Evolutionary conservation across 2,329 filamentous ascomycete genomes (phyloP), one percentile per base, ranked within the genome.

Genomic region (Fusarium pseudograminearum): DNA sequence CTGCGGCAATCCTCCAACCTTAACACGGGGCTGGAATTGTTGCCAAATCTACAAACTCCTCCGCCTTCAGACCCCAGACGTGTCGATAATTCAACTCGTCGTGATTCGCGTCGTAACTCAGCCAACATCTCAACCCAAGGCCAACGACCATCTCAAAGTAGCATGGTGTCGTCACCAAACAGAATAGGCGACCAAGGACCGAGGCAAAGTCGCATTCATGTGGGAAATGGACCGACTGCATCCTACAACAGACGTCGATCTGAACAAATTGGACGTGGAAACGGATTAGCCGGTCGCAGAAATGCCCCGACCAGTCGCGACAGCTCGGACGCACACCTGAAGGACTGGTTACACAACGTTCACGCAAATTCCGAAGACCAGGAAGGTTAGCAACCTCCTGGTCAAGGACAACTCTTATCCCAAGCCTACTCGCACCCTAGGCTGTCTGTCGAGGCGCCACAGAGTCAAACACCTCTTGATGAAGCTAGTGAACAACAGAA

Each of bases 41-140:
- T 41, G 22, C 51, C 55, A 26, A 54, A 57, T 28, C 46, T 74
- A 38, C 70, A 63, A 51, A 77, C 76, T 16, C 75, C 76, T 36
- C 76, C 76, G 15, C 68, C 73, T 3, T 75, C 76, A 18, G 65
- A 71, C 26, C 67, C 64, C n/a, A 48, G 52, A 15, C 58, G 58
- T 40, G 26, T 34, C 18, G 65, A 63, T 26, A 52, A 64, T 26
- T 36, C 30, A 15, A 51, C 55, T 9, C 53, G 54, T 26, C 56
- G 30, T 36, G 54, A 61, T 44, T 53, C 46, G 42, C 62, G 46
- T 22, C 54, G 55, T 40, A 48, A 55, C 31, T 61, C 48, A 31
- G 44, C 42, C 40, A 50, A 42, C 30, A 40, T 41, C 33, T 54
- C 40, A 7, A 24, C 50, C 18, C 61, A 68, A 51, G 47, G 28